Evolutionary conservation across 257 asterid species (phyloP).

Genomic region (Verbascum thapsus): DNA sequence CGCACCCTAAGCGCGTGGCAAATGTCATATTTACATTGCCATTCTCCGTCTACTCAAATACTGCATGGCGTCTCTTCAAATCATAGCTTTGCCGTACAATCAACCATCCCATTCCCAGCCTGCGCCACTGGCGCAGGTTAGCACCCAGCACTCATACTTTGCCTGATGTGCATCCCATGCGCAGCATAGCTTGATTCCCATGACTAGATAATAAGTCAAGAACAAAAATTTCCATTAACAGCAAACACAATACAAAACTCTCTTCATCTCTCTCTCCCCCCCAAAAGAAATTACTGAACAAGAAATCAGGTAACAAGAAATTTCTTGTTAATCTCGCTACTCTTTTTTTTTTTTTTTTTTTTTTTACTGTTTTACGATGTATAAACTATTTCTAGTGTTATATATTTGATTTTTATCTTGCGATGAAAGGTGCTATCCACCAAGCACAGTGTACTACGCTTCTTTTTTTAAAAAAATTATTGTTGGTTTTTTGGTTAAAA

Average conservation of each 20-base stretch:
- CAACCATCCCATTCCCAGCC: neutral
- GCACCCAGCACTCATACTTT: neutral
- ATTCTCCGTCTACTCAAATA: neutral
- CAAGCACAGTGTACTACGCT: too few relatives aligned
- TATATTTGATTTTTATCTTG: too few relatives aligned
- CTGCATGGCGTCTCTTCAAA: conserved; percentile 19
- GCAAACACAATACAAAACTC: neutral
- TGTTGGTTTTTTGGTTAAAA: too few relatives aligned
- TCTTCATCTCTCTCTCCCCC: neutral
- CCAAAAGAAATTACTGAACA: neutral
- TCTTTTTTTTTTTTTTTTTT: too few relatives aligned
- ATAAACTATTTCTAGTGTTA: too few relatives aligned
- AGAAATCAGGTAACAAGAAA: conserved; percentile 6
- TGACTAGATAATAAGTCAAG: neutral
- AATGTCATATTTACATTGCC: neutral
- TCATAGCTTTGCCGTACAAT: neutral
- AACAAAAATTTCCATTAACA: too few relatives aligned
- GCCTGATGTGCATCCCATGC: conserved; percentile 12
- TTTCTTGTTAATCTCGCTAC: neutral
- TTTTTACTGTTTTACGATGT: too few relatives aligned
- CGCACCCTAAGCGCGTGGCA: neutral
- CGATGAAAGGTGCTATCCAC: too few relatives aligned
- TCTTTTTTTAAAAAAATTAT: too few relatives aligned
- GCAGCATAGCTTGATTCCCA: conserved; percentile 4
- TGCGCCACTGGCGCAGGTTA: conserved; percentile 19